Base-by-base conservation (phyloP, 148 eudicot genomes). In the Polygonum aviculare region DNA sequence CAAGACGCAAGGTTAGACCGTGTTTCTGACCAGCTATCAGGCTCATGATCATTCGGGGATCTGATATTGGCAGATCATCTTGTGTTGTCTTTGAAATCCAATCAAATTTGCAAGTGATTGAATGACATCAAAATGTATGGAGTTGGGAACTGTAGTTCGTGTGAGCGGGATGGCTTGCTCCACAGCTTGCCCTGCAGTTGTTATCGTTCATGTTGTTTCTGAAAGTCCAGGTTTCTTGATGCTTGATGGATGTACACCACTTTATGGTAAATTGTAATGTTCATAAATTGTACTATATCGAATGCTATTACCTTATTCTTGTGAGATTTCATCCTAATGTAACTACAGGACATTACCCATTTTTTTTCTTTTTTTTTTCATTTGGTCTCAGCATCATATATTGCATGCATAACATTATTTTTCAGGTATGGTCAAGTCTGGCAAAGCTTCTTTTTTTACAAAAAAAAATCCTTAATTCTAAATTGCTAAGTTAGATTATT, bases 1-100 rank as follows among this genome's bases (percentile, higher is more conserved):
- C 78, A 92, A 84, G 80, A 85, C 82, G 80, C 92, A 87, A 88
- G 97, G 99, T 94, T 80, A 82, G 87, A 74, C 69, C 12, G 75
- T 74, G 21, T 77, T 74, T 47, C 65, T 50, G 33, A 19, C 63
- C 63, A 57, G 63, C 35, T 57, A 22, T 22, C 33, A 57, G 21
- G 35, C 63, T 31, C 31, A 26, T 26, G 31, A 62, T 62, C 69
- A 62, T 12, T 26, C 3, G 69, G 39, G 16, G 69, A 11, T 31
- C 18, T 57, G 33, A 57, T 57, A 6, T 57, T 57, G 8, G 11
- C 16, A 38, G 15, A 31, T n/a, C 60, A n/a, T n/a, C 60, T 54
- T 54, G 60, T 54, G 21, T 62, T 62, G 38, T 62, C 38, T 26
- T 62, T 62, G 69, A 35, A 26, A 62, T 21, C 8, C 38, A 62